Conservation (phyloP, 2,329 filamentous ascomycete genomes). For the Scedosporium apiospermum region DNA sequence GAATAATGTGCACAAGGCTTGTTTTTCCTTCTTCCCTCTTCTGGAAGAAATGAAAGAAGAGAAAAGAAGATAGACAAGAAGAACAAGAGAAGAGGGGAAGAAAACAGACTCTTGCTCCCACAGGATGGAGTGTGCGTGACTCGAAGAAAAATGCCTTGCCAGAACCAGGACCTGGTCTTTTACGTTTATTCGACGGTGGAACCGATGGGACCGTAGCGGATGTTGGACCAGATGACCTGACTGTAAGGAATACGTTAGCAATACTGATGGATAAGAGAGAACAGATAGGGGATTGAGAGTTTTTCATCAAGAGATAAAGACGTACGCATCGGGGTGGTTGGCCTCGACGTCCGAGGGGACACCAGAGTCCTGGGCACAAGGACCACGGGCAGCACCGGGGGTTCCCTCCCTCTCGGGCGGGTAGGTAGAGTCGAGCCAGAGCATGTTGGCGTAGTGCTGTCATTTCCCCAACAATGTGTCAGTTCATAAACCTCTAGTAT, state of each 20-base stretch:
- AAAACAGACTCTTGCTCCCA: background rate
- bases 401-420: conserved; percentile 26
- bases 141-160: background rate
- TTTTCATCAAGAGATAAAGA: background rate
- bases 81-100: background rate
- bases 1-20: background rate
- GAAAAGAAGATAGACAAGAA: background rate
- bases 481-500: too few relatives aligned
- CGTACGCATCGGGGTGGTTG: conserved; percentile 8
- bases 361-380: conserved; percentile 15
- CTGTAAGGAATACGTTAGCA: background rate
- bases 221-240: conserved; percentile 36
- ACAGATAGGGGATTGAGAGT: background rate
- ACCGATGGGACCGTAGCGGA: conserved; percentile 36
- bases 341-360: conserved; percentile 15
- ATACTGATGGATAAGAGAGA: background rate
- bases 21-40: background rate
- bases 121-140: background rate
- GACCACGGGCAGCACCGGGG: conserved; percentile 16
- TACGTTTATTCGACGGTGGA: conserved; percentile 24
- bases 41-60: background rate
- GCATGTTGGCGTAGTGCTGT: conserved; percentile 58
- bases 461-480: conserved; percentile 45
- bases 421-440: conserved; percentile 64
- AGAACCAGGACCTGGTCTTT: background rate